Evolutionary conservation across 805 yeast species (phyloP).

Genomic region (Candida rishiriensis): DNA sequence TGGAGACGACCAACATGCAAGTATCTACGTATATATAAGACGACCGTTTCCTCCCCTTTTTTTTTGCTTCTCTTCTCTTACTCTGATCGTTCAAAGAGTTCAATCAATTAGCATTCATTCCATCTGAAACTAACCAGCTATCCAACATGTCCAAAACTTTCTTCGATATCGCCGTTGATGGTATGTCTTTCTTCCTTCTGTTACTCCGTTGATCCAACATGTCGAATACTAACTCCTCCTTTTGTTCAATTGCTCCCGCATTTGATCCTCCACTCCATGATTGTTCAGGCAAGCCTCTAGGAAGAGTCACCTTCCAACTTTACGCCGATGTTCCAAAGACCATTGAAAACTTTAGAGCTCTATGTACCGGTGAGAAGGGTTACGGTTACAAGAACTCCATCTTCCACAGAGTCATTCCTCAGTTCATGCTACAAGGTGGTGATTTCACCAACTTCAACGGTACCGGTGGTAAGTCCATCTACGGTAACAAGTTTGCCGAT

Average conservation of each 20-base stretch:
- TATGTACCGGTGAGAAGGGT: slow-evolving; percentile 92
- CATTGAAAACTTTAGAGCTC: slow-evolving; percentile 74
- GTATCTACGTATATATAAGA: too few relatives aligned
- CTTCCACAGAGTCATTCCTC: slow-evolving; percentile 97
- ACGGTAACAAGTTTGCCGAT: slow-evolving; percentile 57
- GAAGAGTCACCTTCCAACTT: slow-evolving; percentile 77
- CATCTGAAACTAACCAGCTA: not conserved
- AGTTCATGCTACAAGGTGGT: slow-evolving; percentile 96
- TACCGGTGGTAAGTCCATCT: slow-evolving; percentile 87
- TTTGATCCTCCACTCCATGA: not conserved
- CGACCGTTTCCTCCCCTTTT: too few relatives aligned
- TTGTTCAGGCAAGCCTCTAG: slow-evolving; percentile 29
- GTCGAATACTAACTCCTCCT: slow-evolving; percentile 13
- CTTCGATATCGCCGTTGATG: slow-evolving; percentile 39
- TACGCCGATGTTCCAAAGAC: slow-evolving; percentile 88
- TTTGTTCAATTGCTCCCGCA: not conserved
- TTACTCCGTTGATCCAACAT: too few relatives aligned
- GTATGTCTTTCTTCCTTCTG: slow-evolving; percentile 21
- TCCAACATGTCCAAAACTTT: slow-evolving; percentile 34
- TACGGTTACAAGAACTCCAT: slow-evolving; percentile 79
- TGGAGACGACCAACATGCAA: too few relatives aligned
- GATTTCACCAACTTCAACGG: slow-evolving; percentile 85
- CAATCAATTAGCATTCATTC: not conserved
- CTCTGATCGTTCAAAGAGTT: not conserved
- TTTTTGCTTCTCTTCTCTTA: too few relatives aligned